A percentile compares a stretch with the other conserved stretches of the same genome.
phyloP scores from a whole-genome alignment of 768 basidiomycete genomes.

The Collybia sordida region DNA sequence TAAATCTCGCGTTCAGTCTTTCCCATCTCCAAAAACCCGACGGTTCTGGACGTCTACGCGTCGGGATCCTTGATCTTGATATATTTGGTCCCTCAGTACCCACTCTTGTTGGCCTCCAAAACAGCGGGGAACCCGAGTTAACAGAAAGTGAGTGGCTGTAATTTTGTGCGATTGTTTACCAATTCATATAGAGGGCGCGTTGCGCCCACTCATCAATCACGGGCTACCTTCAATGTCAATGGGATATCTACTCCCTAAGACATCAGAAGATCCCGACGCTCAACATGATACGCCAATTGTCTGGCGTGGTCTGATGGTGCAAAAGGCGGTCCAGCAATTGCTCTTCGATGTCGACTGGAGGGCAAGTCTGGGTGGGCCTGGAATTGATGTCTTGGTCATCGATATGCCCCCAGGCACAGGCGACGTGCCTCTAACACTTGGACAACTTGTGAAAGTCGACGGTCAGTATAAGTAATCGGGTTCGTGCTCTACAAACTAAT shows the following conservation, averaged over 20 bases:
- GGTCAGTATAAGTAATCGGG: slow-evolving; percentile 48
- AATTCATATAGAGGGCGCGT: slow-evolving; percentile 57
- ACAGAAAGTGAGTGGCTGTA: slow-evolving; percentile 53
- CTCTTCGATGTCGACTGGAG: slow-evolving; percentile 95
- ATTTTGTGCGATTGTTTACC: neutral
- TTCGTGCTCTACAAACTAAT: slow-evolving; percentile 16
- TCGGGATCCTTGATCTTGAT: slow-evolving; percentile 92
- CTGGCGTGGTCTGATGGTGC: slow-evolving; percentile 98
- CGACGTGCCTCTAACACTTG: slow-evolving; percentile 90
- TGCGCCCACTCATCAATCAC: slow-evolving; percentile 85
- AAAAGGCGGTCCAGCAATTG: slow-evolving; percentile 95
- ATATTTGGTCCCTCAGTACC: slow-evolving; percentile 95
- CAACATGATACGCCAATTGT: slow-evolving; percentile 79
- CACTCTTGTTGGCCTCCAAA: slow-evolving; percentile 86
- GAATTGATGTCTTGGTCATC: slow-evolving; percentile 83
- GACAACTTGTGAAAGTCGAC: slow-evolving; percentile 81
- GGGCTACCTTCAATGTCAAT: slow-evolving; percentile 95
- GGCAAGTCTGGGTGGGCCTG: slow-evolving; percentile 36
- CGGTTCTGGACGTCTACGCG: slow-evolving; percentile 47
- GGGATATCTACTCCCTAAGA: slow-evolving; percentile 82
- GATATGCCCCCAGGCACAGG: slow-evolving; percentile 99
- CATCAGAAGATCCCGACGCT: slow-evolving; percentile 39
- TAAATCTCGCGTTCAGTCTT: slow-evolving; percentile 80
- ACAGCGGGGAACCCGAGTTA: slow-evolving; percentile 73
- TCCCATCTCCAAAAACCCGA: slow-evolving; percentile 41